phyloP scores from a whole-genome alignment of 129 eudicot species.

The Flaveria brownii region DNA sequence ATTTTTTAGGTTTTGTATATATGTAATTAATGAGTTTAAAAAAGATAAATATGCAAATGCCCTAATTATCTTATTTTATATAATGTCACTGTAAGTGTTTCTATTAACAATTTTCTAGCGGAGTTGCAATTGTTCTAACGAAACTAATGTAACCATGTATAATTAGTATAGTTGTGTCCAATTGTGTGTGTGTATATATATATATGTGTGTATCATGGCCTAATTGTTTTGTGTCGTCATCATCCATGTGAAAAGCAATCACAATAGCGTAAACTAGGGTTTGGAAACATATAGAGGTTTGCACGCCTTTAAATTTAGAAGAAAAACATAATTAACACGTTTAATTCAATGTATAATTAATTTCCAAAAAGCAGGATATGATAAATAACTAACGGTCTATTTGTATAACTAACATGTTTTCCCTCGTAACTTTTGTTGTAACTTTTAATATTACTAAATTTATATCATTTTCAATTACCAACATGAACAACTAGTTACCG shows the following conservation, averaged over 20 bases:
- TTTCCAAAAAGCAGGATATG: slow-evolving; percentile 9
- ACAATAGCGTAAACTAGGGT: slow-evolving; percentile 1
- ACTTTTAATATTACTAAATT: neutral
- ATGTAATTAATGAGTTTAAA: no score
- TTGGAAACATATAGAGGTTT: neutral
- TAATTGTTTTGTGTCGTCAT: neutral
- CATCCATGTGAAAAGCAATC: slow-evolving; percentile 17
- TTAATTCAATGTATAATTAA: neutral
- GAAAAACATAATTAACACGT: slow-evolving; percentile 17
- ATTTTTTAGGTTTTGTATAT: no score
- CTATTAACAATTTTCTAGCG: neutral
- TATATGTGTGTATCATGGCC: neutral
- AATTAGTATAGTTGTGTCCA: no score
- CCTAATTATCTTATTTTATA: neutral
- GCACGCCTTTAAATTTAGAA: neutral
- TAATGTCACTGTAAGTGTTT: neutral
- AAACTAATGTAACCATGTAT: no score
- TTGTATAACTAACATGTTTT: neutral
- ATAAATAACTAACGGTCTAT: slow-evolving; percentile 1
- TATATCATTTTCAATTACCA: neutral
- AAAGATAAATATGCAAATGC: no score
- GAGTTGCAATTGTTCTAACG: no score
- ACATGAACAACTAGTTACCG: no score
- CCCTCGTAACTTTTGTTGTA: neutral
- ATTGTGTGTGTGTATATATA: no score